Base-by-base conservation (phyloP, 768 basidiomycete genomes). In the Mycena capillaripes region DNA sequence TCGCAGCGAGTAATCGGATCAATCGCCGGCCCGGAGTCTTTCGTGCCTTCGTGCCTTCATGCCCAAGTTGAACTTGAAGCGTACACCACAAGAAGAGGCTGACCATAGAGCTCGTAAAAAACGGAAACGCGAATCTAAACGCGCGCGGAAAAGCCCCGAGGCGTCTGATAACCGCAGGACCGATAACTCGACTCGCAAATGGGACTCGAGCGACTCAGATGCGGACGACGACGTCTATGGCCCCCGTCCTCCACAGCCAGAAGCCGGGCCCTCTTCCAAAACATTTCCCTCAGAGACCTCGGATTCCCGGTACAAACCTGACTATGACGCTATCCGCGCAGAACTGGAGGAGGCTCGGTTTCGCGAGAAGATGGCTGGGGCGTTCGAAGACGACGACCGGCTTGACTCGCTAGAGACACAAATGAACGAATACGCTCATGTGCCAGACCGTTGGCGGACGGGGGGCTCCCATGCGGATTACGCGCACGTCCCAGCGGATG, bases 341-440 rank as follows among this genome's bases (percentile, higher is more conserved):
- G 88, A 91, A 69, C 72, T 89, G 34, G 94, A 95, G 71, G 92
- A 95, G 59, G 80, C 84, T 67, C 82, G 82, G 32, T 97, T 95
- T 79, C 84, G 88, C 50, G 91, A 93, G 75, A 95, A 91, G 82
- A 86, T 96, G 84, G 89, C 89, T 75, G 89, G 87, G 53, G 93
- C 92, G 12, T 83, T 93, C 76, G 92, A 86, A 53, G 93, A 95
- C 34, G 94, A 96, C 71, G 91, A 92, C 69, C 84, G 90, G 48
- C 78, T 94, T 36, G 91, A 93, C 70, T 84, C 84, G 3, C 77
- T 95, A 46, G 88, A 93, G 78, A 85, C 91, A 5, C 86, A 83
- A 42, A 83, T 95, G 74, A 94, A 92, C 73, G 87, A 89, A 55
- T 93, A 90, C 79, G 86, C 87, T 2, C 93, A 94, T 79, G 83